Evolutionary conservation across 1,139 yeast genomes (phyloP), one percentile per base, ranked within the genome.

Genomic region (Pichia sp.): DNA sequence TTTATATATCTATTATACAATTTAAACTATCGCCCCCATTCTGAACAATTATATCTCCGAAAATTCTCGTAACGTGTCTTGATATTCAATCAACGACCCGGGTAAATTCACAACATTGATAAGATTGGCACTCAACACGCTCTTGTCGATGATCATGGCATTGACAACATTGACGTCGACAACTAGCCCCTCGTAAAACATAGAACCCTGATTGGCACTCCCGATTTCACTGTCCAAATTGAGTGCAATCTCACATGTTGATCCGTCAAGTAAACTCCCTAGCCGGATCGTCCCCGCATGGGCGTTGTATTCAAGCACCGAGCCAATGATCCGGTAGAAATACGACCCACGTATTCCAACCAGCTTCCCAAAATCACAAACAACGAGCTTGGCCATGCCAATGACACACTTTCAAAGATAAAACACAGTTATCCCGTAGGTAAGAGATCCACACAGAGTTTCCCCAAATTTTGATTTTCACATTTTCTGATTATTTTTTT

Each of bases 291-390:
- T n/a, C 0, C 60, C 61, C 2, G 51, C 41, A 15, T 45, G 30
- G 3, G 53, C 45, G 42, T 62, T 55, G 46, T 59, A 67, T 2
- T 56, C 53, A 4, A 57, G 40, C 1, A 67, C 58, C 24, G 59
- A 56, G 0, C 63, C 68, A 14, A 67, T 45, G 2, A 68, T 45
- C 4, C 71, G 55, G 48, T 46, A 24, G 19, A 41, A 46, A 1
- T 17, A 11, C 4, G 50, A 46, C 9, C 17, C 20, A 10, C 21
- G 28, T 3, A 34, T 11, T 14, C 31, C 21, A 18, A 21, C 10
- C 4, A 49, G n/a, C 8, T 14, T n/a, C n/a, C 38, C 38, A 7
- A 49, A 46, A 4, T 30, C 12, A 20, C 22, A 39, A 6, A 59
- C 52, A 10, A 59, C 47, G n/a, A 61, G 40, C 35, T 54, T 58